Conservation (phyloP, 2,329 filamentous ascomycete species). For the Nemania diffusa region DNA sequence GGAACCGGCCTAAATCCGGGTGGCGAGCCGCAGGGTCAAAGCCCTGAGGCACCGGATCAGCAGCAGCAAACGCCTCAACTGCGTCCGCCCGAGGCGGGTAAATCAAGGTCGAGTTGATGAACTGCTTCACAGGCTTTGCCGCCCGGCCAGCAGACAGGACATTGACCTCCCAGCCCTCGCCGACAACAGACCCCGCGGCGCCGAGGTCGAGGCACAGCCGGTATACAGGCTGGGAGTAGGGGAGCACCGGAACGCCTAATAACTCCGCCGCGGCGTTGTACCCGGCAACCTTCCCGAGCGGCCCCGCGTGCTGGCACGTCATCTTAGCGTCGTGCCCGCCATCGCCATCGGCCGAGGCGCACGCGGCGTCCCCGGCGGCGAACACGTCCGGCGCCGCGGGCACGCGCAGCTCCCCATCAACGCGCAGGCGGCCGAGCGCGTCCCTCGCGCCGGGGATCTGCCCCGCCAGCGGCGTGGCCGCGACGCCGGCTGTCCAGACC, state of each 20-base stretch:
- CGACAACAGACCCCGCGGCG: constrained; percentile 24
- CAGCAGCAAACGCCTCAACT: constrained; percentile 25
- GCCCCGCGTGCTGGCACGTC: constrained; percentile 35
- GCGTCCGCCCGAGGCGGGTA: constrained; percentile 30
- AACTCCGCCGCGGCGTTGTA: constrained; percentile 36
- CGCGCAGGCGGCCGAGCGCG: constrained; percentile 24
- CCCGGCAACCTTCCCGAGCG: constrained; percentile 33
- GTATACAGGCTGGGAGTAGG: constrained; percentile 33
- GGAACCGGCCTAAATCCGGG: constrained; percentile 14
- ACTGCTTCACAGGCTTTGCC: constrained; percentile 31
- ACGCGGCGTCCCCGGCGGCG: constrained; percentile 32
- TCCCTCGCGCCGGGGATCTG: constrained; percentile 30
- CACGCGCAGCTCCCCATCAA: constrained; percentile 33
- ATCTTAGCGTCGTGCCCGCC: constrained; percentile 33
- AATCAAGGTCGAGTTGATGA: constrained; percentile 32
- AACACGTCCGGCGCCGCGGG: constrained; percentile 23
- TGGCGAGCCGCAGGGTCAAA: constrained; percentile 6
- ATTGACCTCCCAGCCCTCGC: constrained; percentile 27
- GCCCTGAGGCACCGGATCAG: constrained; percentile 28
- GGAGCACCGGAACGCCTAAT: constrained; percentile 16
- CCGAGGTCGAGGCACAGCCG: constrained; percentile 34
- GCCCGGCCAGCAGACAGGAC: not conserved
- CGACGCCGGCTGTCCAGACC: constrained; percentile 36
- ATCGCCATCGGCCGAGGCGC: constrained; percentile 19
- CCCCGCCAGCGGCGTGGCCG: constrained; percentile 27